Percentiles rank a stretch among this genome's conserved stretches.
phyloP scores from a whole-genome alignment of 306 rosid species.

The Quercus ilex region DNA sequence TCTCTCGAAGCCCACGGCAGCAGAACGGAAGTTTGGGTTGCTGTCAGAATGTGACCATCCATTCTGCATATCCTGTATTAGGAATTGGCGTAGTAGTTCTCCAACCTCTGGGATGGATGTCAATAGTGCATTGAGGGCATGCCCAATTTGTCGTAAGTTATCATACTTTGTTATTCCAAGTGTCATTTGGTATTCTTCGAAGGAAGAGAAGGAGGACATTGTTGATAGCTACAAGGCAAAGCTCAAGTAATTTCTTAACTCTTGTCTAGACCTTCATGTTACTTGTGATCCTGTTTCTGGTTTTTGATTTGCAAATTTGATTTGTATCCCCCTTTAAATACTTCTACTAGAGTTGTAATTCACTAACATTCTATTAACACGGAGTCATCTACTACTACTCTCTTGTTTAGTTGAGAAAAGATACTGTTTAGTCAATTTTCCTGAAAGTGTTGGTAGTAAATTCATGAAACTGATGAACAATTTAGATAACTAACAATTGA shows the following conservation, averaged over 20 bases:
- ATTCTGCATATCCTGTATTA: slow-evolving; percentile 87
- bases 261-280: neutral
- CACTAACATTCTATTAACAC: too few species aligned
- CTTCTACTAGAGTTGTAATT: neutral
- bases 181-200: slow-evolving; percentile 85
- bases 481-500: neutral
- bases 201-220: slow-evolving; percentile 85
- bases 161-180: slow-evolving; percentile 96
- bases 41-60: slow-evolving; percentile 97
- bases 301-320: neutral
- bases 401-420: neutral
- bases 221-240: slow-evolving; percentile 82
- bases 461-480: neutral
- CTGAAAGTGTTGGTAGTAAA: neutral
- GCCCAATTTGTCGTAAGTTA: slow-evolving; percentile 94
- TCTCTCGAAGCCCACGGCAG: slow-evolving; percentile 71
- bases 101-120: slow-evolving; percentile 88
- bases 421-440: neutral
- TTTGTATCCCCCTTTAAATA: too few species aligned
- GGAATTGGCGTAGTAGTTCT: slow-evolving; percentile 97
- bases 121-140: slow-evolving; percentile 82
- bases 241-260: slow-evolving; percentile 64
- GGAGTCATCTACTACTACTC: neutral
- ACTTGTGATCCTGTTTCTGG: neutral
- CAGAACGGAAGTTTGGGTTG: slow-evolving; percentile 91